Conservation (phyloP, 202 grass and related monocot genomes). For the Dendrocalamus latiflorus region DNA sequence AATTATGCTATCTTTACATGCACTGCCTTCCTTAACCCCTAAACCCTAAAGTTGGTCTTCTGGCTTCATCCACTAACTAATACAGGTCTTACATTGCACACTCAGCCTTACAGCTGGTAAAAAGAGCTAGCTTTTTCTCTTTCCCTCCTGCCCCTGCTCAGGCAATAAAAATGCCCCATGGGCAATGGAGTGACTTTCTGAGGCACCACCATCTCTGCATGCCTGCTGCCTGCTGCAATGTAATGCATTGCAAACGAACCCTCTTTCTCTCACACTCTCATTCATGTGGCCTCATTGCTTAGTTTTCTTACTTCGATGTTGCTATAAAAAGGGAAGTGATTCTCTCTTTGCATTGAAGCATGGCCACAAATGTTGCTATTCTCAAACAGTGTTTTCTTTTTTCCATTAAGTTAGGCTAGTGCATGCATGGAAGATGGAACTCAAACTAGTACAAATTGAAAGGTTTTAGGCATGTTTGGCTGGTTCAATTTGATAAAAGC, state of each 20-base stretch:
- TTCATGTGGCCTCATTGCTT: constrained; percentile 30
- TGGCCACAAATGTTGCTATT: constrained; percentile 29
- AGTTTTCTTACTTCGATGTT: constrained; percentile 42
- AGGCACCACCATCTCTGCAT: constrained; percentile 30
- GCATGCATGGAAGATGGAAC: background rate
- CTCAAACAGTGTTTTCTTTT: background rate
- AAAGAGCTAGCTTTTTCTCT: constrained; percentile 45
- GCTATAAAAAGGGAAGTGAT: constrained; percentile 10
- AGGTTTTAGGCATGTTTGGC: background rate
- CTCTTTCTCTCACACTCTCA: background rate
- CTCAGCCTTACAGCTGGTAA: constrained; percentile 54
- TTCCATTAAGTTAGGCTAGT: background rate
- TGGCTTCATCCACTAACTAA: constrained; percentile 60
- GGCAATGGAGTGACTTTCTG: constrained; percentile 49
- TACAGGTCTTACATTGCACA: constrained; percentile 55
- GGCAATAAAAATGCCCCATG: constrained; percentile 54
- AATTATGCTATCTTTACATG: constrained; percentile 48
- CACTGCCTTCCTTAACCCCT: constrained; percentile 31
- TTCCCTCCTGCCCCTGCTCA: constrained; percentile 27
- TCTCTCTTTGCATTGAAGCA: constrained; percentile 2
- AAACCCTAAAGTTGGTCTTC: constrained; percentile 63
- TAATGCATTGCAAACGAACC: background rate
- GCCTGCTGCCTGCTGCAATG: background rate
- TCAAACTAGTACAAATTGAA: background rate
- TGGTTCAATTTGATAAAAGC: background rate